Percentiles rank a stretch among this genome's conserved stretches.
phyloP scores from a whole-genome alignment of 441 rosid genomes.

The Mallotus repandus region DNA sequence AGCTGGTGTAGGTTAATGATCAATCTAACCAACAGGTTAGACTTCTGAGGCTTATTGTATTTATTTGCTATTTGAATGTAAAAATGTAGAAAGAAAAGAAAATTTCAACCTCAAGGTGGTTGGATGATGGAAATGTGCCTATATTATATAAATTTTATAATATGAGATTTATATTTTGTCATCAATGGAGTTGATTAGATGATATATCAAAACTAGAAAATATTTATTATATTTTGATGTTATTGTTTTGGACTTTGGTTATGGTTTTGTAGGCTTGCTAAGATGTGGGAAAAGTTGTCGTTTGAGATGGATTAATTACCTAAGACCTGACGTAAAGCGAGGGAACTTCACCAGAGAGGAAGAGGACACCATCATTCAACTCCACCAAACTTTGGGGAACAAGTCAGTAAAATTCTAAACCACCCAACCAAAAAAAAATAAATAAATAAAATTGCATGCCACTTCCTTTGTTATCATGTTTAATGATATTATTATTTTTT shows the following conservation, averaged over 20 bases:
- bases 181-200: too few relatives aligned
- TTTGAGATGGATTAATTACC: slow-evolving; percentile 71
- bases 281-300: slow-evolving; percentile 81
- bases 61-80: not conserved
- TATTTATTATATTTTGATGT: not conserved
- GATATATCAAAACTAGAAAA: not conserved
- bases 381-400: slow-evolving; percentile 57
- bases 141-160: too few relatives aligned
- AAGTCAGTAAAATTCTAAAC: slow-evolving; percentile 34
- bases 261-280: slow-evolving; percentile 39
- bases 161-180: too few relatives aligned
- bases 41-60: too few relatives aligned
- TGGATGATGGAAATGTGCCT: not conserved
- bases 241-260: not conserved
- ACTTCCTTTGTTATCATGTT: not conserved
- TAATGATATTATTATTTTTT: not conserved
- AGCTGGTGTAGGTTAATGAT: not conserved
- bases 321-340: slow-evolving; percentile 63
- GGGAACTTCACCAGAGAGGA: slow-evolving; percentile 62
- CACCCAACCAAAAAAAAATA: too few relatives aligned
- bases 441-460: too few relatives aligned
- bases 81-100: not conserved
- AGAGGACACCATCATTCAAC: slow-evolving; percentile 48
- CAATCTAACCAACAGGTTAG: not conserved
- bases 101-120: slow-evolving; percentile 9